phyloP scores from a whole-genome alignment of 2,329 filamentous ascomycete species.

The Alternaria arbusti region DNA sequence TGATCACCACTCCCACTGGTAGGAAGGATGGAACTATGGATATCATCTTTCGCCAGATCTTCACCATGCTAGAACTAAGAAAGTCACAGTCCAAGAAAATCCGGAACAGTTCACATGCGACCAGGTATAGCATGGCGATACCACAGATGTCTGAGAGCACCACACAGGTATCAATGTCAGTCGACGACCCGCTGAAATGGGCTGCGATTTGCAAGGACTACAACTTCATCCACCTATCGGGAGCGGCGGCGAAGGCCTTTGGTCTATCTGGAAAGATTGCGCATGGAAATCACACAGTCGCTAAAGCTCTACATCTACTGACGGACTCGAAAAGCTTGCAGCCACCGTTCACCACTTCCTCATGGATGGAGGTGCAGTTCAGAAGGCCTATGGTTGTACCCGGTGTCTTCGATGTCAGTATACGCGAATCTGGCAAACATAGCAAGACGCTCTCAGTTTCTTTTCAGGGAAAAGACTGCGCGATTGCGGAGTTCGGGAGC shows the following conservation, averaged over 20 bases:
- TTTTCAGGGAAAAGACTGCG: background rate
- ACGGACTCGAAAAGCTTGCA: background rate
- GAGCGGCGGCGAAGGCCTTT: slow-evolving; percentile 1
- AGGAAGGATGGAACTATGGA: background rate
- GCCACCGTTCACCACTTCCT: background rate
- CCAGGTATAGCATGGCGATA: background rate
- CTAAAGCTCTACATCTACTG: background rate
- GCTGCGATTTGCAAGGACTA: slow-evolving; percentile 14
- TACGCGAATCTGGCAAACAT: background rate
- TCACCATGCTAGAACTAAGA: slow-evolving; percentile 12
- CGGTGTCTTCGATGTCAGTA: background rate
- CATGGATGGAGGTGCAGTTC: slow-evolving; percentile 7
- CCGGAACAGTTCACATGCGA: background rate
- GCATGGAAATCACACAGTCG: slow-evolving; percentile 9
- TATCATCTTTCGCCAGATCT: slow-evolving; percentile 9
- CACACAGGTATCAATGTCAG: background rate
- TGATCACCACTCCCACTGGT: background rate
- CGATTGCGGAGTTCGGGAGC: background rate
- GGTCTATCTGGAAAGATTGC: slow-evolving; percentile 10
- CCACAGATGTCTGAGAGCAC: background rate
- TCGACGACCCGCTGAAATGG: slow-evolving; percentile 3
- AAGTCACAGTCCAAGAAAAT: background rate
- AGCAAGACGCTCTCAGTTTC: background rate
- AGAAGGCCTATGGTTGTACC: slow-evolving; percentile 7
- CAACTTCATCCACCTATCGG: slow-evolving; percentile 10